Base-by-base conservation (phyloP, 2,329 filamentous ascomycete species). In the Lachnellula occidentalis region DNA sequence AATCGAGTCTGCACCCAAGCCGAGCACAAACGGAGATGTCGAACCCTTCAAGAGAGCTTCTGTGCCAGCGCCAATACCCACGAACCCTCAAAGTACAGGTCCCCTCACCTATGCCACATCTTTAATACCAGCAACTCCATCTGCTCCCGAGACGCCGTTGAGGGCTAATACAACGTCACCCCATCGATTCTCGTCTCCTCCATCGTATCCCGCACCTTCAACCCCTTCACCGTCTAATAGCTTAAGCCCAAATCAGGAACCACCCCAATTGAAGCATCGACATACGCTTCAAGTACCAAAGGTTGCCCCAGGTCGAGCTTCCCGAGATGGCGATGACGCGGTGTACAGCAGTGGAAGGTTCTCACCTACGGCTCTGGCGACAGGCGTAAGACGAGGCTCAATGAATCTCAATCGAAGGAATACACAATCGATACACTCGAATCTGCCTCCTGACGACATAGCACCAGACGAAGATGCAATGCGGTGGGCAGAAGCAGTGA, bases 401-500 rank as follows among this genome's bases (percentile, higher is more conserved):
- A 77, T 96, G 58, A 92, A 82, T 61, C 75, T 97, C 51, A 89
- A 81, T 51, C 82, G 92, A 66, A 82, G 90, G 58, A 85, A 86
- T 57, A 96, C 92, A 22, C 82, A 90, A 58, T 95, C 90, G 6
- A 82, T 95, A 67, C 85, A 92, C 65, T 94, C 90, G 2, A 92
- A 97, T 64, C 76, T 85, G 65, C 86, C 88, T 48, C 79, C 90
- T 36, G 92, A 97, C 62, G 92, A 96, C 64, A 76, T 92, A 19
- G 78, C 85, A 2, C 88, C 87, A 17, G 92, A 97, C 67, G 92
- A 96, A 64, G 92, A 97, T 67, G 91, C 92, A 37, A 80, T 88
- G 55, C 82, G 91, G 53, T 97, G 91, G 90, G 88, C 94, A 31
- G 94, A 99, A 71, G 88, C 89, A 37, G 92, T 96, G 66, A 86